Conservation (phyloP, 805 yeast genomes). For the Wickerhamiella galacta region DNA sequence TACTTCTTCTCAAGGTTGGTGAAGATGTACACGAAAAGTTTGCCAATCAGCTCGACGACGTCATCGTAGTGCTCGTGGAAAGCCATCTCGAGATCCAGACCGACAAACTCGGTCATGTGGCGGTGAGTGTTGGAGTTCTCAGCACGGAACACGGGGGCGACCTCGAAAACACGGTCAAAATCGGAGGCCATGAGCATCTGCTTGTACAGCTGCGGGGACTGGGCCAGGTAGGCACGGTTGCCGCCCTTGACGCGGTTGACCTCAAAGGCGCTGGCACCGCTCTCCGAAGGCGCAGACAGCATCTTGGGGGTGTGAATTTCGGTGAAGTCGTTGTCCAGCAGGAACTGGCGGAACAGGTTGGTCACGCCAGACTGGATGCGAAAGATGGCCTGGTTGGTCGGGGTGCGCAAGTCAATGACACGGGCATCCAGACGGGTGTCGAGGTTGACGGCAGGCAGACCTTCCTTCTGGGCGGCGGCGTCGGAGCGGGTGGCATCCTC, state of each 20-base stretch:
- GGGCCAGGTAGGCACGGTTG: slow-evolving; percentile 92
- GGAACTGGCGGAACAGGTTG: slow-evolving; percentile 75
- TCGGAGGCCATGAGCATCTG: slow-evolving; percentile 97
- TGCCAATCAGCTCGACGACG: slow-evolving; percentile 44
- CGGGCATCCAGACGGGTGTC: slow-evolving; percentile 92
- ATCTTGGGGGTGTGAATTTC: slow-evolving; percentile 96
- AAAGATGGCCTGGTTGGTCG: slow-evolving; percentile 94
- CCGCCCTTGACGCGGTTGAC: slow-evolving; percentile 81
- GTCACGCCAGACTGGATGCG: slow-evolving; percentile 84
- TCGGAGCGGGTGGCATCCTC: slow-evolving; percentile 96
- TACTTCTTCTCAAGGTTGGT: slow-evolving; percentile 64
- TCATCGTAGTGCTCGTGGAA: slow-evolving; percentile 97
- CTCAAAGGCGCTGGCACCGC: slow-evolving; percentile 94
- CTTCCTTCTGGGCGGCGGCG: slow-evolving; percentile 63
- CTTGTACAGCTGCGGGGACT: slow-evolving; percentile 95
- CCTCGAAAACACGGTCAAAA: slow-evolving; percentile 88
- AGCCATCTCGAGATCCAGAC: slow-evolving; percentile 95
- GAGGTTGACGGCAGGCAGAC: slow-evolving; percentile 84
- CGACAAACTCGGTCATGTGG: slow-evolving; percentile 97
- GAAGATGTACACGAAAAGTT: slow-evolving; percentile 78
- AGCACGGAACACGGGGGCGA: slow-evolving; percentile 97
- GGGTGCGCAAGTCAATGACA: slow-evolving; percentile 91
- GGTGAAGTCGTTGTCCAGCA: slow-evolving; percentile 47
- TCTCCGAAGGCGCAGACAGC: slow-evolving; percentile 91
- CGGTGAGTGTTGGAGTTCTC: slow-evolving; percentile 98